phyloP scores from a whole-genome alignment of 208 protist genomes.

The Leishmania arabica region DNA sequence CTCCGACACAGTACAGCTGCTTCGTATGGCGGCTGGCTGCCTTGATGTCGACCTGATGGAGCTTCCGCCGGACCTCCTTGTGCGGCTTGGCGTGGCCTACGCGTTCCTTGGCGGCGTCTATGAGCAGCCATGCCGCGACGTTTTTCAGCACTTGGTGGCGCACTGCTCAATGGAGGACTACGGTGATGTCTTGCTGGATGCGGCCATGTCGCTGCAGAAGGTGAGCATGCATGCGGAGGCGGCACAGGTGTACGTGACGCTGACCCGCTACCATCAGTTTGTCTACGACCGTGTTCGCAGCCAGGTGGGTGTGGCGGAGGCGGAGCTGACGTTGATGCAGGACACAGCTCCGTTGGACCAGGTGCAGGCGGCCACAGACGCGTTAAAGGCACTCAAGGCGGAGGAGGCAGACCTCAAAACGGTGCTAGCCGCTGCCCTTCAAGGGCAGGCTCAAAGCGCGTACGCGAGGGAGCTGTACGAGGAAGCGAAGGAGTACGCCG shows the following conservation, averaged over 20 bases:
- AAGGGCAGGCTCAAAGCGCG: conserved; percentile 69
- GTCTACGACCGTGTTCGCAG: conserved; percentile 31
- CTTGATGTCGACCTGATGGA: conserved; percentile 71
- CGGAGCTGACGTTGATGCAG: conserved; percentile 27
- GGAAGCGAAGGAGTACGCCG: conserved; percentile 22
- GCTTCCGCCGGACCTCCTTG: conserved; percentile 83
- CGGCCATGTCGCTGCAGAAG: conserved; percentile 71
- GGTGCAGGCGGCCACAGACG: conserved; percentile 19
- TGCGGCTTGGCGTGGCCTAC: conserved; percentile 81
- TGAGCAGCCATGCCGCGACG: conserved; percentile 64
- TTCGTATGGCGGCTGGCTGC: conserved; percentile 69
- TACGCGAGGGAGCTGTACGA: conserved; percentile 42
- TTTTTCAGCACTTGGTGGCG: conserved; percentile 80
- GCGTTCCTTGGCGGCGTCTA: conserved; percentile 65
- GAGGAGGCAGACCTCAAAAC: conserved; percentile 48
- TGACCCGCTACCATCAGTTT: conserved; percentile 75
- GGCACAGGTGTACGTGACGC: conserved; percentile 57
- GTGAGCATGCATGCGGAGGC: conserved; percentile 73
- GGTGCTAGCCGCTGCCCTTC: conserved; percentile 58
- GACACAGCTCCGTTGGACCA: conserved; percentile 17
- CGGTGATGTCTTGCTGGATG: conserved; percentile 84
- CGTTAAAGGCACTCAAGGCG: conserved; percentile 17
- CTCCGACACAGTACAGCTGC: conserved; percentile 66
- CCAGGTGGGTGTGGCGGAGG: conserved; percentile 16
- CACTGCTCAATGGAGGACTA: conserved; percentile 85